Evolutionary conservation across 768 basidiomycete species (phyloP).

Genomic region (Agrocybe pediades): DNA sequence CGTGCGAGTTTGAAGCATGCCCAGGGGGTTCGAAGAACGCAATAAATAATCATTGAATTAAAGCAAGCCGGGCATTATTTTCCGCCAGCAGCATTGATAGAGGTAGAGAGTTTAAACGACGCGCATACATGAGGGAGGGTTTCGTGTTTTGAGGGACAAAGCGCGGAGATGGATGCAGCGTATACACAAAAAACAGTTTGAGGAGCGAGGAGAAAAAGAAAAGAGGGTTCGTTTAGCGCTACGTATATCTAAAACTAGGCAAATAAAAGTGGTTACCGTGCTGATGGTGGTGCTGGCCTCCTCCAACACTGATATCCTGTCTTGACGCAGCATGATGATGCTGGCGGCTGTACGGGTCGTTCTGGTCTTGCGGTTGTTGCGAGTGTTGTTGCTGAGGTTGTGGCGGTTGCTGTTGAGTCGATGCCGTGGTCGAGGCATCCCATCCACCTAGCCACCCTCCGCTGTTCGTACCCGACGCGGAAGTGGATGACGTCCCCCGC

Average conservation of each 20-base stretch:
- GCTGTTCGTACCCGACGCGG: constrained; percentile 6
- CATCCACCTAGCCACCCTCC: constrained; percentile 6
- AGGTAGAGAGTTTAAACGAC: too few relatives aligned
- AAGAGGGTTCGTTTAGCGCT: constrained; percentile 29
- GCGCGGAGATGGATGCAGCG: background rate
- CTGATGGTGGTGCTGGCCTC: background rate
- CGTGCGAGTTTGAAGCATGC: too few relatives aligned
- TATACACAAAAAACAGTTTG: background rate
- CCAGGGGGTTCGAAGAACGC: too few relatives aligned
- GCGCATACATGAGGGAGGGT: too few relatives aligned
- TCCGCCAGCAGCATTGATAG: too few relatives aligned
- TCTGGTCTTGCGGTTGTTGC: constrained; percentile 3
- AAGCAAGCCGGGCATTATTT: too few relatives aligned
- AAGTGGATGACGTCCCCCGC: constrained; percentile 8
- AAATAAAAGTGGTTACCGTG: constrained; percentile 33
- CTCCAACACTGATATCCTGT: too few relatives aligned
- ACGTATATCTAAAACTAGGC: constrained; percentile 32
- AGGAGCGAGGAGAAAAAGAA: constrained; percentile 19
- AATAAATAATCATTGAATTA: too few relatives aligned
- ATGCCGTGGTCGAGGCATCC: too few relatives aligned
- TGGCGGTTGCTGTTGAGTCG: constrained; percentile 10
- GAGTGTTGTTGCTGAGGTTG: constrained; percentile 2
- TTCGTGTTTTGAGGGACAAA: too few relatives aligned
- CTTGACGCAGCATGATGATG: constrained; percentile 6
- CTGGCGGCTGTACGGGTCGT: constrained; percentile 10